Evolutionary conservation across 192 early-diverging fungal genomes (phyloP).

Genomic region (Kappamyces sp.): DNA sequence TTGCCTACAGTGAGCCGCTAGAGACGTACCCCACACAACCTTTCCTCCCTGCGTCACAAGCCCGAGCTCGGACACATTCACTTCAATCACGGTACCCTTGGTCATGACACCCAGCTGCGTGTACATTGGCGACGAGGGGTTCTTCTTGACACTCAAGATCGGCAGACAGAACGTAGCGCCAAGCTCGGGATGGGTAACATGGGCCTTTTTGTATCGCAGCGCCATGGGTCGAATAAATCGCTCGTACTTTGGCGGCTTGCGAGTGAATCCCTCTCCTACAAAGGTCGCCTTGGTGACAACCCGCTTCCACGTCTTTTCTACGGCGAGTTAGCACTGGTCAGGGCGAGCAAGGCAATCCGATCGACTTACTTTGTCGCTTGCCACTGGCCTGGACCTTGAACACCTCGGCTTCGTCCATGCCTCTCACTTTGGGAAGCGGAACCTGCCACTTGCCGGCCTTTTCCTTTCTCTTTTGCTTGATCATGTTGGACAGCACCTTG

Average conservation of each 20-base stretch:
- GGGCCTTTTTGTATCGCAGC: slow-evolving; percentile 95
- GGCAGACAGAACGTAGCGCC: slow-evolving; percentile 95
- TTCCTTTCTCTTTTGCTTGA: slow-evolving; percentile 99
- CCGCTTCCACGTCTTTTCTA: slow-evolving; percentile 94
- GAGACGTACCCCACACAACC: slow-evolving; percentile 98
- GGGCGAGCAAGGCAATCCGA: slow-evolving; percentile 6
- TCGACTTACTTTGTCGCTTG: slow-evolving; percentile 65
- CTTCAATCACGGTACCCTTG: slow-evolving; percentile 96
- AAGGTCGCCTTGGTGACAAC: slow-evolving; percentile 99
- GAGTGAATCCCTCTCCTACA: slow-evolving; percentile 98
- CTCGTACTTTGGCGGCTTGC: slow-evolving; percentile 99
- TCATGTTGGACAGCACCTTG: slow-evolving; percentile 97
- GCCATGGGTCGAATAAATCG: slow-evolving; percentile 97
- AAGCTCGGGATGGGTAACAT: slow-evolving; percentile 98
- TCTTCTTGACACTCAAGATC: slow-evolving; percentile 98
- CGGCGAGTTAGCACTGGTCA: slow-evolving; percentile 3
- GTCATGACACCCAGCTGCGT: slow-evolving; percentile 96
- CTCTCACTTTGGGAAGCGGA: slow-evolving; percentile 95
- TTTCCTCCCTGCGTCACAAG: slow-evolving; percentile 95
- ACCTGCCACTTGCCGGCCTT: slow-evolving; percentile 98
- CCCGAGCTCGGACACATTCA: slow-evolving; percentile 90
- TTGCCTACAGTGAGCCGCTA: slow-evolving; percentile 55
- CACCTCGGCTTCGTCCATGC: slow-evolving; percentile 99
- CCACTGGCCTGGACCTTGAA: slow-evolving; percentile 96
- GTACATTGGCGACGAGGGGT: slow-evolving; percentile 91